Evolutionary conservation across 2,329 filamentous ascomycete species (phyloP).

Genomic region (Cordyceps militaris): DNA sequence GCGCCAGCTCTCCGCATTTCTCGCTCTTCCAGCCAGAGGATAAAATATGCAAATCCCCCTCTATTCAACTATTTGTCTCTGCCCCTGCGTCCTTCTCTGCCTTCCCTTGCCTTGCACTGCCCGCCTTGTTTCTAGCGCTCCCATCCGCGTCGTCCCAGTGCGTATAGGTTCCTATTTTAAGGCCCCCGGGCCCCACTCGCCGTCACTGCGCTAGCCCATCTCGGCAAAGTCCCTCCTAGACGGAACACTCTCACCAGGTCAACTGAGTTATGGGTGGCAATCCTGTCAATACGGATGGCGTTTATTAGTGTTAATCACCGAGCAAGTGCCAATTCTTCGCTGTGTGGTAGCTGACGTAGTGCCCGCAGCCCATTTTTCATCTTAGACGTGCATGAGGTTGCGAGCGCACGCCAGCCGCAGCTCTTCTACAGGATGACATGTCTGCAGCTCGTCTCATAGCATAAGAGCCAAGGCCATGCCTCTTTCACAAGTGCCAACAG

Average conservation of each 20-base stretch:
- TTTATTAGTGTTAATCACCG: not conserved
- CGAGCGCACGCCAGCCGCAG: no score
- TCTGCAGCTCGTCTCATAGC: no score
- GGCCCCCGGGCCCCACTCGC: not conserved
- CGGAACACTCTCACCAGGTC: not conserved
- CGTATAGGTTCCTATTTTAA: not conserved
- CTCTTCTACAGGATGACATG: no score
- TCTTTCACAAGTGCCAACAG: no score
- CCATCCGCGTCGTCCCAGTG: not conserved
- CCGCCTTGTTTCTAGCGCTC: not conserved
- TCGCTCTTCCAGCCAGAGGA: not conserved
- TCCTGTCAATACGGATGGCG: not conserved
- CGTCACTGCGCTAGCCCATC: not conserved
- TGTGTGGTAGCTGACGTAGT: no score
- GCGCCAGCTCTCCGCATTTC: conserved; percentile 4
- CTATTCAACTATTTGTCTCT: not conserved
- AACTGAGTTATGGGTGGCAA: not conserved
- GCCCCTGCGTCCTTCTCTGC: not conserved
- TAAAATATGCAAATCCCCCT: not conserved
- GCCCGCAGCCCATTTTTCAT: not conserved
- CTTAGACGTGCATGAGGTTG: not conserved
- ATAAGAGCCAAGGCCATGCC: no score
- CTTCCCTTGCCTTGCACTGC: not conserved
- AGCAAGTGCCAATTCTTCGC: not conserved
- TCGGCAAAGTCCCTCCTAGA: not conserved